Base-by-base conservation (phyloP, 352 stramenopile species). In the Phytophthora macrochlamydospora region DNA sequence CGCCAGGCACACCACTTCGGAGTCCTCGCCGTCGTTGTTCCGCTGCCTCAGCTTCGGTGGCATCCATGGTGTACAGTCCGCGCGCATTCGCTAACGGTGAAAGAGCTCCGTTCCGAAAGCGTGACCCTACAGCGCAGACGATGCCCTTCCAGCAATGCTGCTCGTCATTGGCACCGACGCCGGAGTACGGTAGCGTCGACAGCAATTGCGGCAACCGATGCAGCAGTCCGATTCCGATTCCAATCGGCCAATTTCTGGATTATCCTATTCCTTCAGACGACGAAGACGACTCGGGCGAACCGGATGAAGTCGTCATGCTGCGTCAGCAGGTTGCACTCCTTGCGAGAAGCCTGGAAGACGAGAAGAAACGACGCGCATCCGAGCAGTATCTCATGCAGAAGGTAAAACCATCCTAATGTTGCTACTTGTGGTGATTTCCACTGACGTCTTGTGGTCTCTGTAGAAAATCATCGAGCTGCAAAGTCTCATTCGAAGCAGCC, bases 391-490 rank as follows among this genome's bases (percentile, higher is more conserved):
- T 87, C 55, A 90, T 90, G 79, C 79, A 92, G 58, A 73, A 75
- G 28, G 80, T 89, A 71, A 59, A 65, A 56, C 30, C 44, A 3
- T n/a, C 40, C 11, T 54, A 44, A 14, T 5, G 11, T 13, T 44
- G 14, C 43, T 33, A 24, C 18, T 24, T 24, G 18, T 52, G 29
- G 24, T 3, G 18, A 28, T 24, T 5, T 51, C 7, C 2, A 40
- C 65, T 60, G 14, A 59, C 11, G 13, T 13, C n/a, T n/a, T 45
- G 46, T 56, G 28, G 8, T 58, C 35, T 24, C 45, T 58, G 45
- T 38, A 89, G 76, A 89, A 89, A 84, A 92, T 92, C 60, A 75
- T 89, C 54, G 83, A 92, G 69, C 76, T 92, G 30, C 81, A 90
- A 59, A 69, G 73, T 4, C 62, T 89, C 32, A 92, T 92, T 48